Conservation (phyloP, 768 basidiomycete genomes). For the Favolaschia claudopus region DNA sequence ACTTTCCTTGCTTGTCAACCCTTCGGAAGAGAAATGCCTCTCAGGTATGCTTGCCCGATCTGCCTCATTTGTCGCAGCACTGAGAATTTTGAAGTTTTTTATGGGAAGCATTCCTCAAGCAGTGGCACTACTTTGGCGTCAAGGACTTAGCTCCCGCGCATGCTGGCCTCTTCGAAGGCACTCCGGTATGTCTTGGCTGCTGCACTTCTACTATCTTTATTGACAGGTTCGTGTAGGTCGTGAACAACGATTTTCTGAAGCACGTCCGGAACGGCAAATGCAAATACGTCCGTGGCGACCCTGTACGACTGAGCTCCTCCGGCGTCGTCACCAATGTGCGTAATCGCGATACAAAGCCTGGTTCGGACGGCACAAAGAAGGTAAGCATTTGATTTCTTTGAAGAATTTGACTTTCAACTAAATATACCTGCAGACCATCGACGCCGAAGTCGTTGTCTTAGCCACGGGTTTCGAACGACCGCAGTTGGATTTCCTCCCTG, state of each 20-base stretch:
- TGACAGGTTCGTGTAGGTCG: constrained; percentile 39
- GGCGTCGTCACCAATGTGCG: constrained; percentile 49
- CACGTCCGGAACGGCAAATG: constrained; percentile 52
- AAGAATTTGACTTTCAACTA: not conserved
- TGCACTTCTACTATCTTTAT: not conserved
- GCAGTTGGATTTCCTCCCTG: constrained; percentile 50
- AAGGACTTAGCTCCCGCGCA: constrained; percentile 50
- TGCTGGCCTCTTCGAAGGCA: constrained; percentile 55
- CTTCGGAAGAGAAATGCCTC: constrained; percentile 60
- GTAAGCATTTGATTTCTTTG: constrained; percentile 2
- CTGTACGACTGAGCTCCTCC: constrained; percentile 42
- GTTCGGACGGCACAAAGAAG: constrained; percentile 39
- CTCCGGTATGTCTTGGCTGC: constrained; percentile 43
- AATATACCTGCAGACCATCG: constrained; percentile 33
- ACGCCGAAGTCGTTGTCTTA: constrained; percentile 57
- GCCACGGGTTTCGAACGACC: constrained; percentile 64
- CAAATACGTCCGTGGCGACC: constrained; percentile 57
- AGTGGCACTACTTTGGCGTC: constrained; percentile 53
- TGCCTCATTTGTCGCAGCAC: not conserved
- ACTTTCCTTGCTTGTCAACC: constrained; percentile 56
- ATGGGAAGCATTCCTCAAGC: constrained; percentile 52
- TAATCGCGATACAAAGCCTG: constrained; percentile 39
- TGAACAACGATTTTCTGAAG: constrained; percentile 58
- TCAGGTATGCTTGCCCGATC: constrained; percentile 40
- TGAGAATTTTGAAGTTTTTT: constrained; percentile 47